phyloP scores from a whole-genome alignment of 75 land plant species.

The Pinus taeda region DNA sequence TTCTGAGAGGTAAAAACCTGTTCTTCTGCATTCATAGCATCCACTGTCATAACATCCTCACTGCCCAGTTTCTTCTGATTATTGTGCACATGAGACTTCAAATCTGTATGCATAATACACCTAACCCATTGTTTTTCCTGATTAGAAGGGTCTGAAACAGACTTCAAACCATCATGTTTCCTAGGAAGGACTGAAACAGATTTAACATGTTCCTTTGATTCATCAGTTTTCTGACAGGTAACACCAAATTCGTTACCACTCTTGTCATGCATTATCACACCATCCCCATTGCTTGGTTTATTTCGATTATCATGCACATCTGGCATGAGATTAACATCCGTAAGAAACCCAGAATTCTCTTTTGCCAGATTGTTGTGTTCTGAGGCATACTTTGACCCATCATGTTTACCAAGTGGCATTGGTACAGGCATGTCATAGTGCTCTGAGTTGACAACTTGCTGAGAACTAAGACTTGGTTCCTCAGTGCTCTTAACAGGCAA shows the following conservation, averaged over 20 bases:
- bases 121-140: not conserved
- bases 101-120: not conserved
- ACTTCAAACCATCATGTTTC: not conserved
- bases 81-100: not conserved
- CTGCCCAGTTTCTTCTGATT: constrained; percentile 1
- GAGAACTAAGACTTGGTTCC: not conserved
- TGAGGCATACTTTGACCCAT: not conserved
- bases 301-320: not conserved
- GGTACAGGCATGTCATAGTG: not conserved
- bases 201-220: not conserved
- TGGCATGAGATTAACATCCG: not conserved
- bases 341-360: not conserved
- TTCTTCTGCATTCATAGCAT: not conserved
- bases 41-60: not conserved
- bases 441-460: not conserved
- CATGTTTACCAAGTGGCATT: not conserved
- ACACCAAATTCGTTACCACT: not conserved
- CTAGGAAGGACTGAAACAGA: not conserved
- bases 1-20: not conserved
- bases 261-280: not conserved
- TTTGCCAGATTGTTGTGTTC: not conserved
- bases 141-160: not conserved
- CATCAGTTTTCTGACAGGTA: not conserved
- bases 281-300: not conserved
- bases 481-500: not conserved